Percentiles rank a stretch among this genome's conserved stretches.
These are phyloP conservation scores for Peronospora farinosa DNA, from an alignment of 352 stramenopile species.

Conservation along the genomic window DNA sequence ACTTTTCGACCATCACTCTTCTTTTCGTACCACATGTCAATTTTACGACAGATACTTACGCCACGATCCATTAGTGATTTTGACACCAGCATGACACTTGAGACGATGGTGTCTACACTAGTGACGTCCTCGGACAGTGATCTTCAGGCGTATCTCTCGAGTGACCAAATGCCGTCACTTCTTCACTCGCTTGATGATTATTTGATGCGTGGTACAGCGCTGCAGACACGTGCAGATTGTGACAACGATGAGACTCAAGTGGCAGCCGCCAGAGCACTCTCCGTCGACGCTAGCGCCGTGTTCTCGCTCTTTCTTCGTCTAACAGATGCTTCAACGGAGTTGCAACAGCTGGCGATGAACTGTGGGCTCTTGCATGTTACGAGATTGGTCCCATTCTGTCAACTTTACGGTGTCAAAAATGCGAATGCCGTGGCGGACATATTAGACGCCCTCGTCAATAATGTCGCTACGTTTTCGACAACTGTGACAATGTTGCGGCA, in stretches of 20 bases:
- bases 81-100: background rate
- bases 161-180: constrained; percentile 1
- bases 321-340: constrained; percentile 2
- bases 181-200: constrained; percentile 32
- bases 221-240: constrained; percentile 14
- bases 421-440: constrained; percentile 20
- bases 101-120: constrained; percentile 2
- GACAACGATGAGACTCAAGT: background rate
- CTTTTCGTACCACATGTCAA: too few species aligned
- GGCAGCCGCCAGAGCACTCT: constrained; percentile 5
- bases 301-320: constrained; percentile 42
- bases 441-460: constrained; percentile 21
- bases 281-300: constrained; percentile 13
- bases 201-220: constrained; percentile 14
- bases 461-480: constrained; percentile 17
- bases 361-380: constrained; percentile 40
- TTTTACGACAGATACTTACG: background rate
- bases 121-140: constrained; percentile 7
- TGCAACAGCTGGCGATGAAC: constrained; percentile 19
- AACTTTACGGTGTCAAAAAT: constrained; percentile 44
- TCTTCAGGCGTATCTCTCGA: constrained; percentile 6
- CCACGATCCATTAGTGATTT: background rate
- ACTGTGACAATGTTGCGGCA: constrained; percentile 20
- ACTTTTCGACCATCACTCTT: too few species aligned
- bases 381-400: constrained; percentile 54